Evolutionary conservation across 192 early-diverging fungal genomes (phyloP).

Genomic region (Entophlyctis luteolus): DNA sequence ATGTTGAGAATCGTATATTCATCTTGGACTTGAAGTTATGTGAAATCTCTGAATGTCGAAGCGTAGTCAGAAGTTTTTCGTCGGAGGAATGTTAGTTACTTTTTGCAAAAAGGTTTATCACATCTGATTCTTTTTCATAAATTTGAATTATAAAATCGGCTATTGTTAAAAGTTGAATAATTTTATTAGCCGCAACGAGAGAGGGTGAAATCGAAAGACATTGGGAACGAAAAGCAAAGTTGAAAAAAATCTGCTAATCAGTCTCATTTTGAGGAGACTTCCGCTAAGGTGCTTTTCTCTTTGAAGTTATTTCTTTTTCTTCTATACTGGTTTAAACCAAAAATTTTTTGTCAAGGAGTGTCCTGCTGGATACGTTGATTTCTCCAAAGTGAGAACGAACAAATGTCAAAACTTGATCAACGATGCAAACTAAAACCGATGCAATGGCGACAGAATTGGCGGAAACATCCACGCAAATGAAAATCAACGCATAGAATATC

Average conservation of each 20-base stretch:
- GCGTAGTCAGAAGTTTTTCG: neutral
- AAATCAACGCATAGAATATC: slow-evolving; percentile 42
- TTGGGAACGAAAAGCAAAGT: too few species aligned
- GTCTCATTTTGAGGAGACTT: too few species aligned
- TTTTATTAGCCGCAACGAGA: too few species aligned
- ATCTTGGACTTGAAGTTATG: too few species aligned
- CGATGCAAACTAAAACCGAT: slow-evolving; percentile 25
- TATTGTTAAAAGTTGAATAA: neutral
- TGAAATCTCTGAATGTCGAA: too few species aligned
- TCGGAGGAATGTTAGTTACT: neutral
- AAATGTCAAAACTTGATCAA: slow-evolving; percentile 36
- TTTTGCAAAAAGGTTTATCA: neutral
- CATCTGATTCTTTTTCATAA: neutral
- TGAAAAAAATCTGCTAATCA: too few species aligned
- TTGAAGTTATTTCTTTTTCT: too few species aligned
- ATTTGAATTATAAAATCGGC: neutral
- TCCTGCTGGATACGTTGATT: slow-evolving; percentile 43
- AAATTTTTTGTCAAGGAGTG: slow-evolving; percentile 50
- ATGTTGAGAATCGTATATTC: too few species aligned
- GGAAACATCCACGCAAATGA: slow-evolving; percentile 24
- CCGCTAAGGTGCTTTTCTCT: too few species aligned
- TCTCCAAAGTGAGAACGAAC: slow-evolving; percentile 43
- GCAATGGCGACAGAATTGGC: slow-evolving; percentile 27
- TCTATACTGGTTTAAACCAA: slow-evolving; percentile 32
- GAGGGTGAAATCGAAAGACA: too few species aligned